phyloP scores from a whole-genome alignment of 805 yeast genomes.

The Spathaspora girioi region DNA sequence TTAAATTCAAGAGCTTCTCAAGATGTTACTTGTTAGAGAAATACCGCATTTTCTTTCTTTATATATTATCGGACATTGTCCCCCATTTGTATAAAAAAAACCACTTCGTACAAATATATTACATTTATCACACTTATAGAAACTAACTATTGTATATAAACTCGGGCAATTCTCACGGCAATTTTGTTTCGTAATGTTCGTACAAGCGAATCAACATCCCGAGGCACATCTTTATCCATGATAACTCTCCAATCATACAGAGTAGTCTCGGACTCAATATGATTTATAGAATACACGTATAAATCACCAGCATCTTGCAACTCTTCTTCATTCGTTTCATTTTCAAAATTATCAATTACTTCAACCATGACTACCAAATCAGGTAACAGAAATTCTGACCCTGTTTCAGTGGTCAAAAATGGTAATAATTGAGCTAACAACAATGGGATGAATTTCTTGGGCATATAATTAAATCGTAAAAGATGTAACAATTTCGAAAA shows the following conservation, averaged over 20 bases:
- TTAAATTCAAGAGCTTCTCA: conserved; percentile 97
- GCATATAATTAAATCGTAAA: conserved; percentile 39
- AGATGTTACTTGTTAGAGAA: conserved; percentile 74
- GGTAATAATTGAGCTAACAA: conserved; percentile 48
- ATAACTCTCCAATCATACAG: conserved; percentile 35
- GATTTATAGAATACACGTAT: conserved; percentile 26
- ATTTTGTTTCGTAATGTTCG: conserved; percentile 28
- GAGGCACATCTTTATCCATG: conserved; percentile 21
- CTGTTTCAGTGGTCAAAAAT: conserved; percentile 20
- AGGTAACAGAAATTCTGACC: conserved; percentile 20
- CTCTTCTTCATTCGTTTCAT: conserved; percentile 18
- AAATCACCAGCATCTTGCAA: conserved; percentile 25
- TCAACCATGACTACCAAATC: conserved; percentile 35
- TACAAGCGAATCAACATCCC: conserved; percentile 20
- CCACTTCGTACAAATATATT: not conserved
- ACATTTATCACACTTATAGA: not conserved
- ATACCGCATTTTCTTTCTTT: not conserved
- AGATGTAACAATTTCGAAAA: conserved; percentile 50
- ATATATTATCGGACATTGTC: not conserved
- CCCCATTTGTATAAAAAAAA: too few relatives aligned
- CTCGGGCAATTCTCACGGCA: conserved; percentile 30
- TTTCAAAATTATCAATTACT: conserved; percentile 34
- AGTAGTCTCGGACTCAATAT: conserved; percentile 14
- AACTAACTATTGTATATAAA: conserved; percentile 14
- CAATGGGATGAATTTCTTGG: conserved; percentile 46